A percentile compares a stretch with the other conserved stretches of the same genome.
These are phyloP conservation scores for Xylariaceae sp. DNA, from an alignment of 2,329 filamentous ascomycete genomes.

Conservation along the genomic window DNA sequence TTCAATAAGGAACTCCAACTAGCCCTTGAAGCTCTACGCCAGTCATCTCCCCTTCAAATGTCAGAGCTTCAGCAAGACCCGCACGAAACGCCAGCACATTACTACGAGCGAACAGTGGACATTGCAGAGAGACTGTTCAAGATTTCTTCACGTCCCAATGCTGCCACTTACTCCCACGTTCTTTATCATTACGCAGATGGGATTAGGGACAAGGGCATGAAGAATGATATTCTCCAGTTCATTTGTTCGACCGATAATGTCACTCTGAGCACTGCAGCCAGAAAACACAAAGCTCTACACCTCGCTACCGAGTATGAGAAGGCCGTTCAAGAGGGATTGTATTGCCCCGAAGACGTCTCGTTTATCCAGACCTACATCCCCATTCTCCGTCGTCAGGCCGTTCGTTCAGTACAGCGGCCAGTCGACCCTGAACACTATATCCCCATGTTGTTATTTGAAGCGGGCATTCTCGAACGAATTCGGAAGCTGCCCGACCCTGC, in stretches of 20 bases:
- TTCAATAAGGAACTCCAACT: slow-evolving; percentile 51
- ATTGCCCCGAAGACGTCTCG: slow-evolving; percentile 34
- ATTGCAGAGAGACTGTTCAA: slow-evolving; percentile 36
- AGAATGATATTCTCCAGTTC: slow-evolving; percentile 38
- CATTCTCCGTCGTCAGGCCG: slow-evolving; percentile 42
- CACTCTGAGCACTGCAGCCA: slow-evolving; percentile 40
- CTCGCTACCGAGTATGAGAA: slow-evolving; percentile 52
- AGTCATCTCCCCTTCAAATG: slow-evolving; percentile 49
- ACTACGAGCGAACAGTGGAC: slow-evolving; percentile 41
- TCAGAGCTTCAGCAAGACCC: slow-evolving; percentile 48
- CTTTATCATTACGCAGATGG: slow-evolving; percentile 47
- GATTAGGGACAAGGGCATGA: slow-evolving; percentile 43
- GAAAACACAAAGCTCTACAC: slow-evolving; percentile 51
- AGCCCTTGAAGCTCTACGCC: slow-evolving; percentile 45
- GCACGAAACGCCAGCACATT: slow-evolving; percentile 47
- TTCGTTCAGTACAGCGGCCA: slow-evolving; percentile 16
- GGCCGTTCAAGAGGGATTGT: slow-evolving; percentile 46
- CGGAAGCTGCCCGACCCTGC: slow-evolving; percentile 45
- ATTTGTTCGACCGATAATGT: slow-evolving; percentile 20
- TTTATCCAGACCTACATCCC: slow-evolving; percentile 46
- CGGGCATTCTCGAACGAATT: slow-evolving; percentile 39
- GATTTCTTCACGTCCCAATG: slow-evolving; percentile 19
- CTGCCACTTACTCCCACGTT: slow-evolving; percentile 21
- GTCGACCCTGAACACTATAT: slow-evolving; percentile 34
- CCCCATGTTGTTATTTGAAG: slow-evolving; percentile 33